Percentiles rank a stretch among this genome's conserved stretches.
phyloP scores from a whole-genome alignment of 441 rosid species.

The Populus tomentosa region DNA sequence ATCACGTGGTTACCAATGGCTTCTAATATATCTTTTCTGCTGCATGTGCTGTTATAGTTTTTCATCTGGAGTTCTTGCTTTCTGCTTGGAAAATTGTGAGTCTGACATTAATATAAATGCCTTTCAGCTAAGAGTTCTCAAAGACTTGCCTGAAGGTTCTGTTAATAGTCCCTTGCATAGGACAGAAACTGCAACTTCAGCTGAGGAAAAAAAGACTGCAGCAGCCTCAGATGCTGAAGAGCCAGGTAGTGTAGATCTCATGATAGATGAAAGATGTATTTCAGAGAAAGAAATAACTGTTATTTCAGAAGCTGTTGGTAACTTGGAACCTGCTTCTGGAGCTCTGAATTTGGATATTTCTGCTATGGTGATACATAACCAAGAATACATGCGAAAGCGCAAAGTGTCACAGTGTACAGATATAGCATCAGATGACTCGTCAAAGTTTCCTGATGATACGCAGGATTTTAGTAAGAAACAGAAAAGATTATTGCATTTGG shows the following conservation, averaged over 20 bases:
- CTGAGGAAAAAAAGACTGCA: slow-evolving; percentile 22
- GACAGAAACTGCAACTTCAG: slow-evolving; percentile 22
- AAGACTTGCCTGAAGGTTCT: slow-evolving; percentile 35
- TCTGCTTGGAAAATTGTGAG: slow-evolving; percentile 8
- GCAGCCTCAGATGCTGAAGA: slow-evolving; percentile 25
- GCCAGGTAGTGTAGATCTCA: slow-evolving; percentile 17
- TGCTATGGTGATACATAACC: slow-evolving; percentile 11
- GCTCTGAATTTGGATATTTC: slow-evolving; percentile 24
- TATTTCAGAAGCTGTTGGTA: slow-evolving; percentile 23
- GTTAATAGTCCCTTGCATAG: slow-evolving; percentile 12
- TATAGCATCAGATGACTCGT: slow-evolving; percentile 15
- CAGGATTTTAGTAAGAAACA: slow-evolving; percentile 46
- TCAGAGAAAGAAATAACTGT: slow-evolving; percentile 21
- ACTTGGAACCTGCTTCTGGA: slow-evolving; percentile 25
- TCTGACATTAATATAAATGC: slow-evolving; percentile 16
- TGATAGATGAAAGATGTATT: slow-evolving; percentile 21
- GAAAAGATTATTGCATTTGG: slow-evolving; percentile 33
- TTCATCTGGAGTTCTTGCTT: slow-evolving; percentile 4
- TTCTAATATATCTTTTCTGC: background rate
- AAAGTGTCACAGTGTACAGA: slow-evolving; percentile 27
- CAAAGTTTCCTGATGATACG: slow-evolving; percentile 24
- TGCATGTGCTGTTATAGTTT: background rate
- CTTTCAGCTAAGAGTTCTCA: slow-evolving; percentile 48
- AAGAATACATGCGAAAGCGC: slow-evolving; percentile 41
- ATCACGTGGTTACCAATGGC: background rate